Percentiles rank a stretch among this genome's conserved stretches.
phyloP scores from a whole-genome alignment of 371 early-diverging fungal genomes.

The Lichtheimia corymbifera region DNA sequence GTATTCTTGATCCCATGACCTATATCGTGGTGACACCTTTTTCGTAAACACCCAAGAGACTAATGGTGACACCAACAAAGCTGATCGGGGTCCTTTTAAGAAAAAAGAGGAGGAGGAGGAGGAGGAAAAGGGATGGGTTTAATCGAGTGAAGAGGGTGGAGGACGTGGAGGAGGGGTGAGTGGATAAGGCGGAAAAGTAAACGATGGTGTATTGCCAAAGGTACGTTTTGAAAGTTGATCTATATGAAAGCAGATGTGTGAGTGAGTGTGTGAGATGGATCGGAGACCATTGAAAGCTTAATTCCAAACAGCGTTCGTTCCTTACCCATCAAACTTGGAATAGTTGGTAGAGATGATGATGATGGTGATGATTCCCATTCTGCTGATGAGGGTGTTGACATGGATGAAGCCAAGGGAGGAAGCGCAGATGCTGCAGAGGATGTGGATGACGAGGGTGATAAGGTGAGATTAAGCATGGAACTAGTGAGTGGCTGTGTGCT shows the following conservation, averaged over 20 bases:
- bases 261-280: background rate
- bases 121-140: background rate
- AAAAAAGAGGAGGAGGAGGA: too few species aligned
- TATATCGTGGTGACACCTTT: too few species aligned
- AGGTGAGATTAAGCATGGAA: slow-evolving; percentile 43
- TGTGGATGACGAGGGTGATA: slow-evolving; percentile 39
- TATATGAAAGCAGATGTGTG: slow-evolving; percentile 6
- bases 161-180: slow-evolving; percentile 22
- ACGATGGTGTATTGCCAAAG: slow-evolving; percentile 14
- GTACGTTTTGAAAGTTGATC: slow-evolving; percentile 36
- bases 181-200: slow-evolving; percentile 26
- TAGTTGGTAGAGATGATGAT: slow-evolving; percentile 16
- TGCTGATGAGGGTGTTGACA: slow-evolving; percentile 27
- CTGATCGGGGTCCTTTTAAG: too few species aligned
- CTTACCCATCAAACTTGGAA: slow-evolving; percentile 50
- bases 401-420: slow-evolving; percentile 13
- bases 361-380: slow-evolving; percentile 10
- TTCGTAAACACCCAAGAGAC: too few species aligned
- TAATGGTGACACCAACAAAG: too few species aligned
- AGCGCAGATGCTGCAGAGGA: slow-evolving; percentile 22
- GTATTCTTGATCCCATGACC: too few species aligned
- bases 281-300: slow-evolving; percentile 1
- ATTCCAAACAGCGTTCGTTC: background rate
- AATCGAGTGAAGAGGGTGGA: background rate
- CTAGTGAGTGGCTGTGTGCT: slow-evolving; percentile 21